These are phyloP conservation scores for Hippophae tibetana DNA, from an alignment of 306 rosid genomes.

Conservation along the genomic window DNA sequence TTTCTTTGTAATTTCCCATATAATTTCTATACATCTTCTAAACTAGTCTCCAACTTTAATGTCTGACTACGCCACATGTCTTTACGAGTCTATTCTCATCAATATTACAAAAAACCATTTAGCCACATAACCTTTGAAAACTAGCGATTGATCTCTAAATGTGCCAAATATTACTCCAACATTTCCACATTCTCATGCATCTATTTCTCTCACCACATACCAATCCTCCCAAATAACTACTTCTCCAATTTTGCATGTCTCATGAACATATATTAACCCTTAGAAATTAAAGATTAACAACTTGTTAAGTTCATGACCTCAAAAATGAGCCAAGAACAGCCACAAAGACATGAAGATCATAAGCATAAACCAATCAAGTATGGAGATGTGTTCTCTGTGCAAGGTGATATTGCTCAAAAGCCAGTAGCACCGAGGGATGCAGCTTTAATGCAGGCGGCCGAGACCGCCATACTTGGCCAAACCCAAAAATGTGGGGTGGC, in stretches of 20 bases:
- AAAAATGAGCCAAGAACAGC: slow-evolving; percentile 47
- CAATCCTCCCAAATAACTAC: not conserved
- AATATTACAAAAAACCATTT: not conserved
- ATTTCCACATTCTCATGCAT: slow-evolving; percentile 1
- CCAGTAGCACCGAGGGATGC: slow-evolving; percentile 38
- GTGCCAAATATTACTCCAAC: slow-evolving; percentile 4
- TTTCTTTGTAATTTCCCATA: no score
- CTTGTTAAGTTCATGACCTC: not conserved
- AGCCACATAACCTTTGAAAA: not conserved
- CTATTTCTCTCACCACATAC: slow-evolving; percentile 10
- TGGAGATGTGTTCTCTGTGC: slow-evolving; percentile 30
- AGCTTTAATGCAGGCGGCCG: slow-evolving; percentile 33
- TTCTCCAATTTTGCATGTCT: slow-evolving; percentile 18
- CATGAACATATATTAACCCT: slow-evolving; percentile 21
- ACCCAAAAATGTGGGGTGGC: slow-evolving; percentile 37
- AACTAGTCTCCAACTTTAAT: not conserved
- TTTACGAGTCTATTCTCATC: not conserved
- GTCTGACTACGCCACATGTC: slow-evolving; percentile 2
- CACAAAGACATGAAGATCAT: slow-evolving; percentile 14
- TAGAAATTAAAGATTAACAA: not conserved
- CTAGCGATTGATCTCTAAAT: slow-evolving; percentile 6
- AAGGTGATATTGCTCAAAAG: slow-evolving; percentile 33
- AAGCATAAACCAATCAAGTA: slow-evolving; percentile 25
- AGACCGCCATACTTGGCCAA: slow-evolving; percentile 27
- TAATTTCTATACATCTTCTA: no score